Evolutionary conservation across 331 rosid genomes (phyloP).

Genomic region (Acacia concinna): DNA sequence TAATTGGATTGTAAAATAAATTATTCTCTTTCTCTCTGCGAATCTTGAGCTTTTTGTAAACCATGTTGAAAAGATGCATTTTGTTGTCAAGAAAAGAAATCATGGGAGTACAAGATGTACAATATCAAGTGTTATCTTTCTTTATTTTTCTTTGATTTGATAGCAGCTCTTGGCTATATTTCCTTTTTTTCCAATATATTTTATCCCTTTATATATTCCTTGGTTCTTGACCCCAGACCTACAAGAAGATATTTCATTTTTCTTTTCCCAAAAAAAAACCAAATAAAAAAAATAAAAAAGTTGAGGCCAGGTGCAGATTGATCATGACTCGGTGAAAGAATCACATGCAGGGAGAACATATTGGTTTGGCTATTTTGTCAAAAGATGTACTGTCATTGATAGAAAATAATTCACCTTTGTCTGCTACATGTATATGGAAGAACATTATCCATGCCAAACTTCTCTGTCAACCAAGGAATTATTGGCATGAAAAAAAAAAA

Average conservation of each 20-base stretch:
- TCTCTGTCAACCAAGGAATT: neutral
- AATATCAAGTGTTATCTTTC: neutral
- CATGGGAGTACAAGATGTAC: constrained; percentile 20
- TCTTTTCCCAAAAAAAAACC: neutral
- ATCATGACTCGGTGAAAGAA: neutral
- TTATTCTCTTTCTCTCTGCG: neutral
- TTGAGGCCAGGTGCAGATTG: neutral
- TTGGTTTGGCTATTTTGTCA: neutral
- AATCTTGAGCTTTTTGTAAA: constrained; percentile 9
- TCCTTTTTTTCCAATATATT: constrained; percentile 1
- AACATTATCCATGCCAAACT: neutral
- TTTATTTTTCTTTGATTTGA: neutral
- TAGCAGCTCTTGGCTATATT: neutral
- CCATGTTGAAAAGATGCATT: constrained; percentile 3
- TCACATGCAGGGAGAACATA: neutral
- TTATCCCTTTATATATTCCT: constrained; percentile 23
- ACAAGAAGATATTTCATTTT: neutral
- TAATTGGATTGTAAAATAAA: neutral
- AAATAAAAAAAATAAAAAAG: neutral
- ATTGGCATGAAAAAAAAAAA: neutral
- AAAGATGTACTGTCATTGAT: neutral
- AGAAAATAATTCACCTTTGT: neutral
- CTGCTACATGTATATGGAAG: neutral
- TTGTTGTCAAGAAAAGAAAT: constrained; percentile 4
- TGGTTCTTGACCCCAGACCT: neutral